phyloP scores from a whole-genome alignment of 495 filamentous ascomycete species.

The Sabuloglossum arenarium region DNA sequence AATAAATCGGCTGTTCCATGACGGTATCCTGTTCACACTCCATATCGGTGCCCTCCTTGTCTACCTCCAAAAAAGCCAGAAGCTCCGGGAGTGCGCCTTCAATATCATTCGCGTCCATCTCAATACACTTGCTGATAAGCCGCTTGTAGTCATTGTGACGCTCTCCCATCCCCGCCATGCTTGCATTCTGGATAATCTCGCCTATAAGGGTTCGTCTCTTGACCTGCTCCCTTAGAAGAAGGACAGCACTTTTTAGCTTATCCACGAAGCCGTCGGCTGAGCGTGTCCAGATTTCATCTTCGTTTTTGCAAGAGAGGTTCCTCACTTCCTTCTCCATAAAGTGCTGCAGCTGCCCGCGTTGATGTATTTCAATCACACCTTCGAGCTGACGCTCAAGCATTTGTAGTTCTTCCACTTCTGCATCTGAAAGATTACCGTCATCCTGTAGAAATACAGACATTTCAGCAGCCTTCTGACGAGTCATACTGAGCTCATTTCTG shows the following conservation, averaged over 20 bases:
- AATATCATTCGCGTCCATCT: constrained; percentile 15
- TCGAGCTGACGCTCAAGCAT: not conserved
- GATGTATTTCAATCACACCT: not conserved
- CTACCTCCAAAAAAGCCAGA: constrained; percentile 16
- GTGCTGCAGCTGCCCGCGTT: not conserved
- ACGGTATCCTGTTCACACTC: not conserved
- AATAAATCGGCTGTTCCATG: not conserved
- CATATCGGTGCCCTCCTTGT: not conserved
- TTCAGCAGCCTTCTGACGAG: constrained; percentile 8
- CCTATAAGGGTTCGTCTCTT: not conserved
- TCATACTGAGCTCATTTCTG: constrained; percentile 12
- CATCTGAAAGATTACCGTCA: constrained; percentile 10
- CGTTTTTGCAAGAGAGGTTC: not conserved
- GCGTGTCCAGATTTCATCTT: not conserved
- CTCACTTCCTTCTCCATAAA: not conserved
- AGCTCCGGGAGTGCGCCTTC: constrained; percentile 17
- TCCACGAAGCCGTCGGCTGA: not conserved
- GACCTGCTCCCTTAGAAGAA: not conserved
- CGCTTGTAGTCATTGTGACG: constrained; percentile 16
- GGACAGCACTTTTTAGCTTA: not conserved
- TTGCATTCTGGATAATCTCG: constrained; percentile 4
- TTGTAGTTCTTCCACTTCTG: constrained; percentile 11
- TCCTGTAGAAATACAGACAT: constrained; percentile 9
- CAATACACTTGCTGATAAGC: constrained; percentile 14
- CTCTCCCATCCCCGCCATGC: constrained; percentile 10